phyloP scores from a whole-genome alignment of 2,329 filamentous ascomycete genomes.

The Diaporthe citrichinensis region DNA sequence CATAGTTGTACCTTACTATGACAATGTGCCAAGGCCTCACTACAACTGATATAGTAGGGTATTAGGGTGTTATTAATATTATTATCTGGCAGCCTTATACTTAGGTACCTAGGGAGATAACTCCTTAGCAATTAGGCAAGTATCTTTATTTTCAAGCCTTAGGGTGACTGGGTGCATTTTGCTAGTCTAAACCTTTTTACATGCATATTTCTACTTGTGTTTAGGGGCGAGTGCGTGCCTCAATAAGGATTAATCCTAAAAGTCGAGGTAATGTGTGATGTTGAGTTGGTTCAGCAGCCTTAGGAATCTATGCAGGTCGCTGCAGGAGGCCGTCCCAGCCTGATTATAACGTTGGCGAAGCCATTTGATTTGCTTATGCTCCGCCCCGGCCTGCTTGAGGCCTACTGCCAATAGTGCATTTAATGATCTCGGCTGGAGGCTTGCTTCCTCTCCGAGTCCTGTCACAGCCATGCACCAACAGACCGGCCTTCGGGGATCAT shows the following conservation, averaged over 20 bases:
- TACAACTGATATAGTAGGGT: not conserved
- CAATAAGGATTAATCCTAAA: no score
- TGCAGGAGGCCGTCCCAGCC: not conserved
- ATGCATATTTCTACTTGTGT: no score
- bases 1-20: constrained; percentile 64
- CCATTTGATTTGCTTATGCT: constrained; percentile 1
- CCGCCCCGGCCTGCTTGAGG: not conserved
- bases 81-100: no score
- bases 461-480: not conserved
- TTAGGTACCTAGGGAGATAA: no score
- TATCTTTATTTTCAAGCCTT: no score
- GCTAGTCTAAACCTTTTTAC: no score
- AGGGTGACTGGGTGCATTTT: no score
- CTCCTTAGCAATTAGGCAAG: no score
- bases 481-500: not conserved
- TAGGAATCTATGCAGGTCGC: not conserved
- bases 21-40: constrained; percentile 55
- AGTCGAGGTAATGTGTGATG: no score
- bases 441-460: not conserved
- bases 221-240: no score
- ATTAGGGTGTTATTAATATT: no score
- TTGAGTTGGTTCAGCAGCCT: no score
- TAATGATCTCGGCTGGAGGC: not conserved
- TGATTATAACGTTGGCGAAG: not conserved
- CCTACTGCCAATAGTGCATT: not conserved